Evolutionary conservation across 2,329 filamentous ascomycete species (phyloP), one percentile per base, ranked within the genome.

Genomic region (Xylaria sp.): DNA sequence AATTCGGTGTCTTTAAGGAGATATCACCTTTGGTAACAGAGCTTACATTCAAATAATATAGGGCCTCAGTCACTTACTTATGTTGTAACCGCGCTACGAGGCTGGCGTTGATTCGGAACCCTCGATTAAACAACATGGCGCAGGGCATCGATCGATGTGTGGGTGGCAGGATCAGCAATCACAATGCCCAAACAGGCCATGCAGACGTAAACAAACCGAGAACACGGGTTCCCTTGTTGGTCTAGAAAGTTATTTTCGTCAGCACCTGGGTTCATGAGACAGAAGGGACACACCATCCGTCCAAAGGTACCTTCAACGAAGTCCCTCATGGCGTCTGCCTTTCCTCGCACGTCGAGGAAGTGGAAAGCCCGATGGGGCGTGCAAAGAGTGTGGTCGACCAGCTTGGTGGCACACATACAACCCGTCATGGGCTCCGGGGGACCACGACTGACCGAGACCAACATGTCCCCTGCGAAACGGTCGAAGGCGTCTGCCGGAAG

Each of bases 341-440:
- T 73, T 1, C 63, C 28, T 36, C 78, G 60, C 41, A 77, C 52
- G 30, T 73, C 48, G 18, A 75, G 46, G 34, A 76, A 69, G 63
- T 78, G 76, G 34, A 73, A 59, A 7, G 78, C 60, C 0, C 82
- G 77, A 68, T 83, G 81, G 20, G 73, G 70, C 34, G 50, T 70
- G 73, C 82, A 83, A 5, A 83, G 71, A 3, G 70, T 70, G 4
- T 73, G 71, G 13, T 61, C 70, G 18, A 81, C 57, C 1, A 83
- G 60, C 66, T 82, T 83, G 34, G 67, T 55, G 4, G 70, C 78
- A 70, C 81, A 83, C 4, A 70, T 36, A 69, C 81, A 83, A 1
- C 81, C 81, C 10, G 80, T 82, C 2, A 77, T 45, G 3, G 74
- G 72, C 10, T 69, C 61, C 2, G 67, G 63, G 1, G 18, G 15